Conservation (phyloP, 2,329 filamentous ascomycete species). For the Bipolaris cookei region DNA sequence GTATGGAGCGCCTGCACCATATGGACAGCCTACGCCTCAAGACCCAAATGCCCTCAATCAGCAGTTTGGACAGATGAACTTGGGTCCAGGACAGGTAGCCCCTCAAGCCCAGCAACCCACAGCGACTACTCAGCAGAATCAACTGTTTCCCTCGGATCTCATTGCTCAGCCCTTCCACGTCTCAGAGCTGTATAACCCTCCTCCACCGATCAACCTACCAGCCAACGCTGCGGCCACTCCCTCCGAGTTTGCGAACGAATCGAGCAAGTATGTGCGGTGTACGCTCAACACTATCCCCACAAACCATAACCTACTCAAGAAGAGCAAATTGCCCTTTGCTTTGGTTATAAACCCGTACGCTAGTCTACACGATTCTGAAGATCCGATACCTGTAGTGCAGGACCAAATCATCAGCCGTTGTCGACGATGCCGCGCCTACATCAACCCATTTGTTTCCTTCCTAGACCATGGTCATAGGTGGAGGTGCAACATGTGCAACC, state of each 20-base stretch:
- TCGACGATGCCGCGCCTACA: constrained; percentile 89
- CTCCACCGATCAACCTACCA: constrained; percentile 87
- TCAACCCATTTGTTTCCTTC: constrained; percentile 95
- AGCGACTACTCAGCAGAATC: constrained; percentile 63
- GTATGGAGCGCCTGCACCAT: constrained; percentile 35
- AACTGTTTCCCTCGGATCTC: constrained; percentile 89
- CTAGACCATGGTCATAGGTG: constrained; percentile 96
- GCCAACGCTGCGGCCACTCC: constrained; percentile 93
- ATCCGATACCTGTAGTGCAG: constrained; percentile 87
- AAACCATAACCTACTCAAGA: constrained; percentile 90
- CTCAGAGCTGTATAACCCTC: constrained; percentile 86
- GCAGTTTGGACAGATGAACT: constrained; percentile 80
- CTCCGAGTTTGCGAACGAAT: constrained; percentile 88
- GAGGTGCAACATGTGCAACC: constrained; percentile 99
- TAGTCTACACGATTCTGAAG: constrained; percentile 89
- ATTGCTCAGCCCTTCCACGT: constrained; percentile 94
- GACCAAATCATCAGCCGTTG: constrained; percentile 98
- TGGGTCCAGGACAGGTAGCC: constrained; percentile 54
- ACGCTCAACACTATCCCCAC: constrained; percentile 94
- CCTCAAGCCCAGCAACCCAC: constrained; percentile 42
- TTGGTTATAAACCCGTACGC: constrained; percentile 96
- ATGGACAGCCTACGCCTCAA: constrained; percentile 56
- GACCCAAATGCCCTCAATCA: constrained; percentile 72
- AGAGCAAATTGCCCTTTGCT: constrained; percentile 90
- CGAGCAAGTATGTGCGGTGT: constrained; percentile 91